phyloP scores from a whole-genome alignment of 75 land plant genomes.

The Pinus taeda region DNA sequence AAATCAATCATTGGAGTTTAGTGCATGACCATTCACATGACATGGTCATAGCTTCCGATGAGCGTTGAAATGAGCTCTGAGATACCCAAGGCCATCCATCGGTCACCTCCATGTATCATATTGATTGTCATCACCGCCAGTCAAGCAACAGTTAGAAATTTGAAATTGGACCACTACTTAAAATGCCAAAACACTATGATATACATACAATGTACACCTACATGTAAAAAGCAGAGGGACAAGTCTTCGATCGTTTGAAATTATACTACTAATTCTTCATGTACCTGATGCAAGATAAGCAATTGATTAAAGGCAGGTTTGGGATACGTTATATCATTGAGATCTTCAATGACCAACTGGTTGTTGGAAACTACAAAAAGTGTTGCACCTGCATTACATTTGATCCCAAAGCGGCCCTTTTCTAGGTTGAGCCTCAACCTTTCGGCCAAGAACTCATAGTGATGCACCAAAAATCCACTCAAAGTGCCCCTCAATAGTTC shows the following conservation, averaged over 20 bases:
- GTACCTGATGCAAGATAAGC: neutral
- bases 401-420: slow-evolving; percentile 46
- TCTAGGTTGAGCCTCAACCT: slow-evolving; percentile 32
- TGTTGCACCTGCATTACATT: slow-evolving; percentile 58
- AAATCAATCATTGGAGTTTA: too few species aligned
- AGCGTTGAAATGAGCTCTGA: too few species aligned
- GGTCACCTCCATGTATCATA: too few species aligned
- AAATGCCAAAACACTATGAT: too few species aligned
- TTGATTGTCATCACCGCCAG: too few species aligned
- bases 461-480: slow-evolving; percentile 25
- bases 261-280: neutral
- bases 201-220: too few species aligned
- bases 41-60: too few species aligned
- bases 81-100: too few species aligned
- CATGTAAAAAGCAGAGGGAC: neutral
- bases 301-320: slow-evolving; percentile 33
- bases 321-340: slow-evolving; percentile 49
- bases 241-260: too few species aligned
- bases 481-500: slow-evolving; percentile 20
- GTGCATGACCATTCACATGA: too few species aligned
- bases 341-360: slow-evolving; percentile 32
- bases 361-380: slow-evolving; percentile 34
- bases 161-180: too few species aligned
- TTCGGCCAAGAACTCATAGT: slow-evolving; percentile 61
- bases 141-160: too few species aligned